A percentile compares a stretch with the other conserved stretches of the same genome.
Conservation (phyloP, 2,329 filamentous ascomycete genomes). For the Paecilomyces variotii region DNA sequence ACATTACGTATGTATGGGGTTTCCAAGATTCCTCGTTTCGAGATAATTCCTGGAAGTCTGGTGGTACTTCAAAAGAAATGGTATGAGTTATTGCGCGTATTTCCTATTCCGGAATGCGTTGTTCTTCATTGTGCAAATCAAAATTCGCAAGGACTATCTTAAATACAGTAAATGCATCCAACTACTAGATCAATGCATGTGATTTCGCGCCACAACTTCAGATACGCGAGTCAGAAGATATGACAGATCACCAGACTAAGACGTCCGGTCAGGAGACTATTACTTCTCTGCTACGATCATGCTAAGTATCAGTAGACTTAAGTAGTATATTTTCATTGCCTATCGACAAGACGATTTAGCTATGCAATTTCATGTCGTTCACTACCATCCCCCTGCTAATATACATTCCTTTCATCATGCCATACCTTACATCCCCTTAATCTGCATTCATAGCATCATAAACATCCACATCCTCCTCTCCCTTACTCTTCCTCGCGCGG, state of each 20-base stretch:
- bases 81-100: not conserved
- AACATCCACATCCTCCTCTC: slow-evolving; percentile 20
- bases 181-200: too few species aligned
- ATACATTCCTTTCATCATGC: not conserved
- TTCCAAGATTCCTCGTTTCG: not conserved
- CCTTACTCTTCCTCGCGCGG: slow-evolving; percentile 10
- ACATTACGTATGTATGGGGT: not conserved
- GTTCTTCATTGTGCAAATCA: not conserved
- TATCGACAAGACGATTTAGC: not conserved
- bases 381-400: not conserved
- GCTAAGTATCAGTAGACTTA: not conserved
- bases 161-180: too few species aligned
- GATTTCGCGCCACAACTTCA: too few species aligned
- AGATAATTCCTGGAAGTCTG: not conserved
- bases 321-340: not conserved
- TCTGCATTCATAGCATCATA: slow-evolving; percentile 10
- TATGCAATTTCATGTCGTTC: not conserved
- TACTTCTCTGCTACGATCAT: not conserved
- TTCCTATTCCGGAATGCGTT: not conserved
- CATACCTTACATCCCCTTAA: not conserved
- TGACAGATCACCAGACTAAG: too few species aligned
- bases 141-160: too few species aligned
- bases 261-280: not conserved
- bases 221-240: too few species aligned
- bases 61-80: not conserved